Percentiles rank a stretch among this genome's conserved stretches.
These are phyloP conservation scores for Galeopsis tetrahit DNA, from an alignment of 257 asterid species.

Conservation along the genomic window DNA sequence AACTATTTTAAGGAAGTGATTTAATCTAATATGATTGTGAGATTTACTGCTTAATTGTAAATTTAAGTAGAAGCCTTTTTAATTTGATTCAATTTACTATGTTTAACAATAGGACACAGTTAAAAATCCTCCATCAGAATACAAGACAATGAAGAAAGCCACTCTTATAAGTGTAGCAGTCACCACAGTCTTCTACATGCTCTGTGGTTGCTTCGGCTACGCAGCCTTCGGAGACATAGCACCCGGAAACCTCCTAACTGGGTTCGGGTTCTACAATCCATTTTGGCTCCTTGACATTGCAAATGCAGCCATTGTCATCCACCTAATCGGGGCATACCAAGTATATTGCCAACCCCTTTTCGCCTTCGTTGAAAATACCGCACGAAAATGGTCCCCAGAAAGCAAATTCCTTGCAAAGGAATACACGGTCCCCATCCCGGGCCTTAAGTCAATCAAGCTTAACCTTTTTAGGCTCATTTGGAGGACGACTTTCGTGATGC, in stretches of 20 bases:
- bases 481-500: constrained; percentile 45
- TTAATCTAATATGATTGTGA: no score
- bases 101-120: constrained; percentile 48
- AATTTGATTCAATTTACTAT: not conserved
- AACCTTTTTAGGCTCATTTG: constrained; percentile 48
- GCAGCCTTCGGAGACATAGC: constrained; percentile 57
- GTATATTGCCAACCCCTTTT: constrained; percentile 56
- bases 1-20: no score
- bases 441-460: constrained; percentile 28
- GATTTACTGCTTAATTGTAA: no score
- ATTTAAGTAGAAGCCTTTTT: no score
- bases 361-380: constrained; percentile 41
- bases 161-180: constrained; percentile 42
- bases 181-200: constrained; percentile 55
- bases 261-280: constrained; percentile 61
- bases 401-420: constrained; percentile 44
- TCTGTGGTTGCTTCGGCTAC: constrained; percentile 56
- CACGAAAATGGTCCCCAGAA: constrained; percentile 33
- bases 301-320: constrained; percentile 53
- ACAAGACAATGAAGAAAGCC: constrained; percentile 59
- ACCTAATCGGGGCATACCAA: constrained; percentile 61
- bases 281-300: constrained; percentile 58
- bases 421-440: constrained; percentile 34
- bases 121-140: constrained; percentile 52
- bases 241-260: constrained; percentile 62